A percentile compares a stretch with the other conserved stretches of the same genome.
Evolutionary conservation across 805 yeast species (phyloP).

Genomic region (Millerozyma miso): DNA sequence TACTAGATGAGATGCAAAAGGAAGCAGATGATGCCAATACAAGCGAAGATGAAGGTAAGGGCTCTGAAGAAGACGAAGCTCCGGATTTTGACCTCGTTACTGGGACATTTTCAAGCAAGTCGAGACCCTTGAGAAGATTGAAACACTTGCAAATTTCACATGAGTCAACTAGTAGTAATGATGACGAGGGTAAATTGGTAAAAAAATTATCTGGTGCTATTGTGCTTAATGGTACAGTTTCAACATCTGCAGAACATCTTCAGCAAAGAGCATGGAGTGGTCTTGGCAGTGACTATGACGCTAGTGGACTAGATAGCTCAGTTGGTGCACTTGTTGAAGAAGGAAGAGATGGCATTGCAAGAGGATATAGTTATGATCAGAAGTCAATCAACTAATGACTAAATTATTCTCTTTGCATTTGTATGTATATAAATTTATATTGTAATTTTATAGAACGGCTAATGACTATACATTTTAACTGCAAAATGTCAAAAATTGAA

Average conservation of each 20-base stretch:
- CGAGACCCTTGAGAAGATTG: slow-evolving; percentile 70
- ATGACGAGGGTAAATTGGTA: slow-evolving; percentile 32
- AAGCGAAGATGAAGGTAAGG: slow-evolving; percentile 4
- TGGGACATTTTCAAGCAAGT: slow-evolving; percentile 63
- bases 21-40: slow-evolving; percentile 16
- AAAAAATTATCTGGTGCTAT: slow-evolving; percentile 56
- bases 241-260: slow-evolving; percentile 79
- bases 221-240: slow-evolving; percentile 70
- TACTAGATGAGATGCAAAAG: slow-evolving; percentile 36
- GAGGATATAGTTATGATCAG: slow-evolving; percentile 53
- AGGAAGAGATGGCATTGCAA: slow-evolving; percentile 84
- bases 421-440: not conserved
- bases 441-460: not conserved
- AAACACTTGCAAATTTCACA: slow-evolving; percentile 61
- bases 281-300: slow-evolving; percentile 74
- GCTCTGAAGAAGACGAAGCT: slow-evolving; percentile 48
- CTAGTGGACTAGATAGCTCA: slow-evolving; percentile 37
- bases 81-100: slow-evolving; percentile 90
- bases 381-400: too few species aligned
- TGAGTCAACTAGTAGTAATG: slow-evolving; percentile 21
- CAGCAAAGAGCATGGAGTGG: slow-evolving; percentile 85
- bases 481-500: not conserved
- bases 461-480: not conserved
- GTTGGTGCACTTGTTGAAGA: slow-evolving; percentile 80
- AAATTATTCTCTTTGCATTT: too few species aligned